These are phyloP conservation scores for Picea sitchensis DNA, from an alignment of 75 land plant species.

Conservation along the genomic window DNA sequence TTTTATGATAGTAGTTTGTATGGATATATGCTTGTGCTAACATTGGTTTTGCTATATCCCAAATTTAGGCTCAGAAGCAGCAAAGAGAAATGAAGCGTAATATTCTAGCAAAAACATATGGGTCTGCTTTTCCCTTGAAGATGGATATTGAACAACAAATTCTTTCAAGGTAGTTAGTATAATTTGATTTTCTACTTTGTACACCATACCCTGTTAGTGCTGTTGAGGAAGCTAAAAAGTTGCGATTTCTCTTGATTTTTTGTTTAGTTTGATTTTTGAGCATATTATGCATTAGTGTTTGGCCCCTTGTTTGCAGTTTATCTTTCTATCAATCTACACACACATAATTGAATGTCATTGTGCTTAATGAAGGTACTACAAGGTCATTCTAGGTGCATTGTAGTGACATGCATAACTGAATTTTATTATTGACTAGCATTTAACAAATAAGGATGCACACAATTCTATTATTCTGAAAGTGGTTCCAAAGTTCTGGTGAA, in stretches of 20 bases:
- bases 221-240: neutral
- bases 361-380: neutral
- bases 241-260: neutral
- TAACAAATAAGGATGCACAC: neutral
- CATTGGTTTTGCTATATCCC: neutral
- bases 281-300: neutral
- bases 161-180: slow-evolving; percentile 55
- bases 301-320: neutral
- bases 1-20: slow-evolving; percentile 5
- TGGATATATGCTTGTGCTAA: neutral
- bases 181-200: neutral
- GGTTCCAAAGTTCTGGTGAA: too few relatives aligned
- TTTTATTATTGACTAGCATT: neutral
- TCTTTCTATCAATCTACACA: neutral
- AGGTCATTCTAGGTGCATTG: neutral
- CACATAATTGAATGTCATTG: neutral
- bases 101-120: slow-evolving; percentile 61
- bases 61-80: slow-evolving; percentile 29
- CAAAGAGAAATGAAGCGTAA: slow-evolving; percentile 57
- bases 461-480: too few relatives aligned
- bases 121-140: slow-evolving; percentile 77
- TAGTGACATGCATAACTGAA: neutral
- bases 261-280: neutral
- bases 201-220: neutral
- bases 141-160: slow-evolving; percentile 88